These are phyloP conservation scores for Botryotinia calthae DNA, from an alignment of 2,329 filamentous ascomycete species.

Conservation along the genomic window DNA sequence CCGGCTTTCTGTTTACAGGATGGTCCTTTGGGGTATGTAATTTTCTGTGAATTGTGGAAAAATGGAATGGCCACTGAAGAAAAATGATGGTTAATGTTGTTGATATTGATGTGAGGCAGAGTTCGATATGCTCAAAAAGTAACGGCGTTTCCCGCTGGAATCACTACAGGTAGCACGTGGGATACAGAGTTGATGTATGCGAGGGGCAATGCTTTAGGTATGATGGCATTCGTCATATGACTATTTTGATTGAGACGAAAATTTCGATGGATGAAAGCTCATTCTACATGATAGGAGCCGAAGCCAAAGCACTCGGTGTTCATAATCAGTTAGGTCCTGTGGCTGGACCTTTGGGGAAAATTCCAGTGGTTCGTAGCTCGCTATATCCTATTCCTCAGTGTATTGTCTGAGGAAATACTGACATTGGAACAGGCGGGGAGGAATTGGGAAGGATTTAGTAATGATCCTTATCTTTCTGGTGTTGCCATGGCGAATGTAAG, in stretches of 20 bases:
- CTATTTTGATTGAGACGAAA: background rate
- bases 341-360: conserved; percentile 71
- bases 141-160: conserved; percentile 76
- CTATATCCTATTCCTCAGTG: background rate
- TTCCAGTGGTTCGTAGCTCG: conserved; percentile 45
- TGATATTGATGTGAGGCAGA: conserved; percentile 20
- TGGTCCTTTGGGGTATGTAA: conserved; percentile 62
- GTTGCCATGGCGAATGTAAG: conserved; percentile 53
- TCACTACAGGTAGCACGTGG: conserved; percentile 78
- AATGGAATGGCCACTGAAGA: background rate
- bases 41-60: background rate
- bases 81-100: background rate
- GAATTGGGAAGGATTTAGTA: conserved; percentile 81
- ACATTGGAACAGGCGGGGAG: conserved; percentile 60
- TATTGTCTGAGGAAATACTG: background rate
- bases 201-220: conserved; percentile 67
- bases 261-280: background rate
- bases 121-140: conserved; percentile 68
- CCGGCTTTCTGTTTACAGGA: conserved; percentile 77
- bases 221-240: background rate
- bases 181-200: conserved; percentile 70
- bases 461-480: conserved; percentile 72
- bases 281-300: conserved; percentile 50
- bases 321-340: conserved; percentile 74
- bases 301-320: conserved; percentile 67